Conservation (phyloP, 768 basidiomycete genomes). For the Boletus vinaceobasis region DNA sequence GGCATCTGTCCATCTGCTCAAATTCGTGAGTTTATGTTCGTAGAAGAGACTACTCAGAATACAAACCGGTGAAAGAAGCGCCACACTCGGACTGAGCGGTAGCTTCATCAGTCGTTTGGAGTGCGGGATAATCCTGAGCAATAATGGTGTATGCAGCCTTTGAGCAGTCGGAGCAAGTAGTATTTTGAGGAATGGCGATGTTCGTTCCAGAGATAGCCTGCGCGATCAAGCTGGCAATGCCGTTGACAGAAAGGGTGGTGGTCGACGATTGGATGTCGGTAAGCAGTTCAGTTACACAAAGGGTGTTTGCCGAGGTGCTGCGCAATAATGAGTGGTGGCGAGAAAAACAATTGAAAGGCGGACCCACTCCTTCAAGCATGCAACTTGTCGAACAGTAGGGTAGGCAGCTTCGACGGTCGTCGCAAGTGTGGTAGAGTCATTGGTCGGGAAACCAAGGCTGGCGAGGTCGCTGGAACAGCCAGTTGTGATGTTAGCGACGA, state of each 20-base stretch:
- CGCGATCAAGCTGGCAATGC: conserved; percentile 13
- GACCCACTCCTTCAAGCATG: conserved; percentile 66
- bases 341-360: not conserved
- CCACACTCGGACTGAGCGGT: conserved; percentile 41
- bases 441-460: conserved; percentile 20
- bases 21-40: not conserved
- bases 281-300: conserved; percentile 60
- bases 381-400: conserved; percentile 51
- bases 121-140: conserved; percentile 33
- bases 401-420: conserved; percentile 50
- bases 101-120: conserved; percentile 29
- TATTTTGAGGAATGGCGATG: conserved; percentile 30
- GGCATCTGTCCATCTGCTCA: conserved; percentile 31
- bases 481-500: conserved; percentile 51
- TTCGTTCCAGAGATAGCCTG: conserved; percentile 4
- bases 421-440: conserved; percentile 25
- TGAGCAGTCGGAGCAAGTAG: conserved; percentile 52
- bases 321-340: not conserved
- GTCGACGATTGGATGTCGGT: conserved; percentile 44
- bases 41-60: not conserved
- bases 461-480: conserved; percentile 46
- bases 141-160: conserved; percentile 50
- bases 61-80: conserved; percentile 49
- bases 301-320: conserved; percentile 36
- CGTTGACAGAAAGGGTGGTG: conserved; percentile 19